Evolutionary conservation across 2,329 filamentous ascomycete genomes (phyloP), one percentile per base, ranked within the genome.

Genomic region (Aureobasidium sp.): DNA sequence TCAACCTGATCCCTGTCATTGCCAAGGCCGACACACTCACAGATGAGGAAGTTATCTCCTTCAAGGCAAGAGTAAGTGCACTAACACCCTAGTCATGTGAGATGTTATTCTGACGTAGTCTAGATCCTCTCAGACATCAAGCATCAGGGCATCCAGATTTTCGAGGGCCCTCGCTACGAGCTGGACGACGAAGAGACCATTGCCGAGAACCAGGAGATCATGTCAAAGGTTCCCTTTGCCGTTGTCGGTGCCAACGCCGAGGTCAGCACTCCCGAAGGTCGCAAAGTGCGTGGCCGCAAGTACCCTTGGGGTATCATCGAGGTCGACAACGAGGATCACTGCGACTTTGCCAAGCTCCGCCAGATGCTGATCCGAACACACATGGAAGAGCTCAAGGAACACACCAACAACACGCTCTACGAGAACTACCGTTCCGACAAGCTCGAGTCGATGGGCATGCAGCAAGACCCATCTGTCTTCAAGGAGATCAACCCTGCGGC

Each of bases 361-460:
- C 94, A 99, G 79, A 99, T 99, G 94, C 86, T 99, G 69, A 97
- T 99, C 81, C 90, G 94, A 76, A 99, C 94, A 62, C 94, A 99
- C 84, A 99, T 99, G 94, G 94, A 99, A 77, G 94, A 99, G 81
- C 91, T 99, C 81, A 99, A 99, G 87, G 94, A 99, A 83, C 91
- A 99, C 83, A 99, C 94, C 77, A 99, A 97, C 87, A 99, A 99
- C 81, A 85, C 83, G 68, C 82, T 99, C 71, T 99, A 99, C 81
- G 94, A 99, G 83, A 97, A 97, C 85, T 99, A 99, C 88, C 89
- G 94, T 79, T 97, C 93, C 73, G 94, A 97, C 81, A 99, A 99
- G 86, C 90, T 99, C 72, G 92, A 93, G 69, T 87, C 88, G 70
- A 97, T 99, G 93, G 94, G 94, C 76, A 93, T 99, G 70, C 92